phyloP scores from a whole-genome alignment of 495 filamentous ascomycete species.

The Penicillium steckii region DNA sequence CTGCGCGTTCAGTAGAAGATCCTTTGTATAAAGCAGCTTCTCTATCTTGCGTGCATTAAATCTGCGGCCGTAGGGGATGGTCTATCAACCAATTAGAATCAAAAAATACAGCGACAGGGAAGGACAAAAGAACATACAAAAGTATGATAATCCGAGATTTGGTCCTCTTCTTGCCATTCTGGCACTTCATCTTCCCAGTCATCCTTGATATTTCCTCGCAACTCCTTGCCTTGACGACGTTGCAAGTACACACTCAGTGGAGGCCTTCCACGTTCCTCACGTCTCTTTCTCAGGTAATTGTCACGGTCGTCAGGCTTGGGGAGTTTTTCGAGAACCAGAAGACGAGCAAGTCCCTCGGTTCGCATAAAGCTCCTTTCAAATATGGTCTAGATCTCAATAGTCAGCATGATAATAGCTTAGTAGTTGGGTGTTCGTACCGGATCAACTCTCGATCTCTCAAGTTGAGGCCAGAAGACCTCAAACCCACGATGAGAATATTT shows the following conservation, averaged over 20 bases:
- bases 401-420: neutral
- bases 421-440: constrained; percentile 38
- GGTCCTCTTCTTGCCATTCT: constrained; percentile 73
- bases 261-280: constrained; percentile 67
- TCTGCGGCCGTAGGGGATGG: constrained; percentile 69
- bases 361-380: constrained; percentile 75
- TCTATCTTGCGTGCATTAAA: constrained; percentile 74
- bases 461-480: constrained; percentile 71
- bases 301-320: constrained; percentile 66
- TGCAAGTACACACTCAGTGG: constrained; percentile 16
- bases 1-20: constrained; percentile 80
- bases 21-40: constrained; percentile 73
- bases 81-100: constrained; percentile 27
- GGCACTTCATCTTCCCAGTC: constrained; percentile 71
- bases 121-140: constrained; percentile 46
- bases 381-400: constrained; percentile 52
- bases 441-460: constrained; percentile 72
- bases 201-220: constrained; percentile 66
- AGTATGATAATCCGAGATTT: constrained; percentile 73
- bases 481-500: constrained; percentile 85
- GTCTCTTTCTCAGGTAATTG: constrained; percentile 60
- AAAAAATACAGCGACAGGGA: neutral
- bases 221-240: constrained; percentile 15
- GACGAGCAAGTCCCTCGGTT: constrained; percentile 72
- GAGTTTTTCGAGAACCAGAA: constrained; percentile 77